Evolutionary conservation across 2,329 filamentous ascomycete species (phyloP), one percentile per base, ranked within the genome.

Genomic region (Ascochyta lentis): DNA sequence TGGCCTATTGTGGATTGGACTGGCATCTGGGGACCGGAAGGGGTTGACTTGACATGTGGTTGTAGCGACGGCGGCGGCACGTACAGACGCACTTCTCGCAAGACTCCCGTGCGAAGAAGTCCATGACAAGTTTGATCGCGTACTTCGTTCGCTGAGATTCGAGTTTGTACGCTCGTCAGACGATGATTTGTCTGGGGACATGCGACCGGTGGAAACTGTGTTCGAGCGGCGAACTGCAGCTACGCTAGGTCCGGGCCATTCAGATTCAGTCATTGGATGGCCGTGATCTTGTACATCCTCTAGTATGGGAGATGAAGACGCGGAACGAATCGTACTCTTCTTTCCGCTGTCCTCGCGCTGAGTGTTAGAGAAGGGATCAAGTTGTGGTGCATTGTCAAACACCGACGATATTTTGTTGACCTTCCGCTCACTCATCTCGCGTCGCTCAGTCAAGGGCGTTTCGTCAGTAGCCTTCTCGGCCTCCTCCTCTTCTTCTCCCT

Each of bases 71-170:
- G 72, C 73, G 13, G 73, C 73, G 1, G 79, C 80, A 7, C 78
- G 76, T 40, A 78, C 76, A 0, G 80, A 82, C 29, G 79, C 69
- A 35, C 73, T 82, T 6, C 80, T 75, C 4, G 72, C 75, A 13
- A 82, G 66, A 33, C 77, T 78, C 24, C 66, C 77, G 10, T 63
- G 69, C 5, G 68, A 66, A 3, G 79, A 80, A 10, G 69, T 68
- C 31, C 77, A 78, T 3, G 81, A 82, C 0, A 78, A 57, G 37
- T 71, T 71, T 5, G 80, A 81, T 6, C 70, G 70, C 5, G 72
- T 71, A 22, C 83, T 84, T 8, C 73, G 73, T 12, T 86, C 84
- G 50, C 83, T 86, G 3, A 86, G 73, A 27, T 80, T 83, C 0
- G 84, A 86, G 3, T 78, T 78, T 2, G 84, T 86, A 19, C 83